Conservation (phyloP, 2,329 filamentous ascomycete species). For the Monosporascus cannonballus region DNA sequence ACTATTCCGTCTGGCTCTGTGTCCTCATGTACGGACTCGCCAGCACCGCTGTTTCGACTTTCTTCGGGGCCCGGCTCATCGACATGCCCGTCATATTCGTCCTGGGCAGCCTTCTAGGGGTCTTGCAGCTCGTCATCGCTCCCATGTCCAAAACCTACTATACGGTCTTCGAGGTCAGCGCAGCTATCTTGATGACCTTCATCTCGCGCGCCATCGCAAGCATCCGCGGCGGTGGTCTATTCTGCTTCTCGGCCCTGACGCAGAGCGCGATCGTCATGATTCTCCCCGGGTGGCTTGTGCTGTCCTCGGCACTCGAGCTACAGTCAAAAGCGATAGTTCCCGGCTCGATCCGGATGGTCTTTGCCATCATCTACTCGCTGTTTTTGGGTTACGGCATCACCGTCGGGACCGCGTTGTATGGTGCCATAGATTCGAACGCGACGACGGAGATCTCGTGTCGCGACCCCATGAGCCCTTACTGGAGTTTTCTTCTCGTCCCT, state of each 20-base stretch:
- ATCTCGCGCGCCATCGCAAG: conserved; percentile 58
- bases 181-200: conserved; percentile 56
- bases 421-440: conserved; percentile 35
- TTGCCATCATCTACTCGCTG: conserved; percentile 67
- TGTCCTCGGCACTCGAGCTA: conserved; percentile 49
- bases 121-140: conserved; percentile 64
- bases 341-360: conserved; percentile 68
- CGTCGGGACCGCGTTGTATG: conserved; percentile 34
- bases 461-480: conserved; percentile 25
- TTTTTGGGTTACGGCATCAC: conserved; percentile 70
- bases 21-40: conserved; percentile 68
- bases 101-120: conserved; percentile 63
- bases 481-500: conserved; percentile 66
- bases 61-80: conserved; percentile 64
- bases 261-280: conserved; percentile 62
- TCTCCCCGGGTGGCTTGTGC: conserved; percentile 58
- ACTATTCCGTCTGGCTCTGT: conserved; percentile 45
- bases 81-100: conserved; percentile 68
- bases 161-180: conserved; percentile 60
- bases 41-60: conserved; percentile 65
- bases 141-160: conserved; percentile 62
- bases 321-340: conserved; percentile 65
- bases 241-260: conserved; percentile 61
- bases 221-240: conserved; percentile 42
- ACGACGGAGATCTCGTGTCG: conserved; percentile 27